Evolutionary conservation across 257 asterid genomes (phyloP).

Genomic region (Ophiorrhiza pumila): DNA sequence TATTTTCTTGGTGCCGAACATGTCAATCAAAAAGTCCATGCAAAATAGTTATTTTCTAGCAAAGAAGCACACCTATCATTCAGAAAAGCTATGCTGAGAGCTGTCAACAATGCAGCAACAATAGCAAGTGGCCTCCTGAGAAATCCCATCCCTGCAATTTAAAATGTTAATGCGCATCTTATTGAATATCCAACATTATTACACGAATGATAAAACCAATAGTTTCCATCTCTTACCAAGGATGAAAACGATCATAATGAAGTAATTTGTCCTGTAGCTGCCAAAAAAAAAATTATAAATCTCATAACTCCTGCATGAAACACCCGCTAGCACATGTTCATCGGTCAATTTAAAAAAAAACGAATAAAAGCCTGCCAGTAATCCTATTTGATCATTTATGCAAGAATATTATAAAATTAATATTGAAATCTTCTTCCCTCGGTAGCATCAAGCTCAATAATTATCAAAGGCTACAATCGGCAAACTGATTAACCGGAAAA

Average conservation of each 20-base stretch:
- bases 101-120: constrained; percentile 79
- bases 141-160: constrained; percentile 74
- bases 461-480: neutral
- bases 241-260: constrained; percentile 70
- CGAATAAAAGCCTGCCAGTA: neutral
- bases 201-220: constrained; percentile 4
- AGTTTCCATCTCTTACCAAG: constrained; percentile 55
- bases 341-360: neutral
- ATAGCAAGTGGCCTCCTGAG: constrained; percentile 77
- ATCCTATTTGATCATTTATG: too few species aligned
- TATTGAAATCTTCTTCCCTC: neutral
- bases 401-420: too few species aligned
- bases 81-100: constrained; percentile 80
- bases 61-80: constrained; percentile 68
- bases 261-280: constrained; percentile 96
- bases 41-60: neutral
- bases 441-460: neutral
- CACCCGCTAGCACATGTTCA: neutral
- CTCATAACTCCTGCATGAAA: neutral
- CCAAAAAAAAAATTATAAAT: constrained; percentile 16
- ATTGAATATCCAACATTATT: neutral
- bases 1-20: neutral
- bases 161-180: constrained; percentile 3
- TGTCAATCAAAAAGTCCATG: neutral
- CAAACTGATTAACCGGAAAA: neutral